Percentiles rank a stretch among this genome's conserved stretches.
phyloP scores from a whole-genome alignment of 305 asterid species.

The Stenogyne calaminthoides region DNA sequence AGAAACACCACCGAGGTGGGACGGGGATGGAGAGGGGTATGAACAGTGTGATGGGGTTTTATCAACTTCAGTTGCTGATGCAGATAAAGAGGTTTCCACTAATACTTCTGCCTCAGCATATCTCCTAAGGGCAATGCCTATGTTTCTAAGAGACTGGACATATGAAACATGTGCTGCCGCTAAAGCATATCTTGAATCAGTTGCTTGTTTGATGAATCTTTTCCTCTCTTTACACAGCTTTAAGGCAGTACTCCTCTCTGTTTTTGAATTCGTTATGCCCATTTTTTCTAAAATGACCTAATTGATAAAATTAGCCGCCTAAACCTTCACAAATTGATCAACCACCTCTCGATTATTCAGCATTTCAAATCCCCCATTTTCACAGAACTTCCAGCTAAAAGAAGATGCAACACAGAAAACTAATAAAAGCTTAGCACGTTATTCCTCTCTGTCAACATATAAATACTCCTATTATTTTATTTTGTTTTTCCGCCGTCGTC shows the following conservation, averaged over 20 bases:
- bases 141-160: slow-evolving; percentile 74
- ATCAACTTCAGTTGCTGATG: slow-evolving; percentile 65
- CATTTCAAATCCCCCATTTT: slow-evolving; percentile 19
- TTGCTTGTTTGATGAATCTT: slow-evolving; percentile 74
- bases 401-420: slow-evolving; percentile 13
- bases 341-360: slow-evolving; percentile 23
- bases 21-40: slow-evolving; percentile 71
- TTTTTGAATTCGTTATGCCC: slow-evolving; percentile 77
- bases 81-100: slow-evolving; percentile 62
- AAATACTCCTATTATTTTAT: not conserved
- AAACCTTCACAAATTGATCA: slow-evolving; percentile 17
- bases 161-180: slow-evolving; percentile 97
- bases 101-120: slow-evolving; percentile 89
- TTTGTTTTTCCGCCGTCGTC: not conserved
- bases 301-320: slow-evolving; percentile 19
- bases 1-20: slow-evolving; percentile 59
- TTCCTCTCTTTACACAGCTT: slow-evolving; percentile 85
- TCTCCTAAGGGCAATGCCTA: slow-evolving; percentile 85
- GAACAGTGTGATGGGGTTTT: slow-evolving; percentile 78
- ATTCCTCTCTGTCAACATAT: slow-evolving; percentile 1
- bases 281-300: slow-evolving; percentile 40
- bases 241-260: slow-evolving; percentile 72
- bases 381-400: not conserved
- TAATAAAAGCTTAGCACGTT: slow-evolving; percentile 22
- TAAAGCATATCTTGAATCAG: slow-evolving; percentile 81